Conservation (phyloP, 1,284 basidiomycete genomes). For the Porodaedalea pini region DNA sequence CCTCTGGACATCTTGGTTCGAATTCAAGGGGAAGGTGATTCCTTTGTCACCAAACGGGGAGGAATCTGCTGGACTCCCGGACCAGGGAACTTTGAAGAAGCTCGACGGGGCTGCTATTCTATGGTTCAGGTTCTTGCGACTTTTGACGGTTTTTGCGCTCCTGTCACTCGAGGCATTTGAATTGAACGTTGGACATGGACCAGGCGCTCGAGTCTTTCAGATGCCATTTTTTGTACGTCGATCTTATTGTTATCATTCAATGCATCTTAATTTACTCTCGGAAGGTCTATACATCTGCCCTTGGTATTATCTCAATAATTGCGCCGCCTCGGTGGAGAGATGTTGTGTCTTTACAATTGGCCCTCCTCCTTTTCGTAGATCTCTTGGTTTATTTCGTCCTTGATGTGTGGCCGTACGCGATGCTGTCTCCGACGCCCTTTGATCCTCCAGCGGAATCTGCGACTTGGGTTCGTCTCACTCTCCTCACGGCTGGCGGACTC, state of each 20-base stretch:
- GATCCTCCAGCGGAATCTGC: conserved; percentile 38
- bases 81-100: background rate
- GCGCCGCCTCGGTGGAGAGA: conserved; percentile 20
- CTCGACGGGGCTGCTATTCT: conserved; percentile 10
- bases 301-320: conserved; percentile 21
- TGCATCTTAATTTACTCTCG: background rate
- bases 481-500: conserved; percentile 40
- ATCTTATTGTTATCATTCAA: background rate
- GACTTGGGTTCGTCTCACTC: conserved; percentile 36
- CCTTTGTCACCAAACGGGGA: background rate
- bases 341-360: conserved; percentile 26
- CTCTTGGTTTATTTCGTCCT: conserved; percentile 46
- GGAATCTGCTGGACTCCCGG: background rate
- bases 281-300: conserved; percentile 24
- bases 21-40: background rate
- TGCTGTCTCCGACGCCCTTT: conserved; percentile 37
- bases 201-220: background rate
- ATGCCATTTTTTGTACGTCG: conserved; percentile 14
- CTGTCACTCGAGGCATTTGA: conserved; percentile 13
- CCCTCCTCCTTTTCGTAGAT: conserved; percentile 36
- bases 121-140: conserved; percentile 9
- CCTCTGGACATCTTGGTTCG: background rate
- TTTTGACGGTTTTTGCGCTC: conserved; percentile 3
- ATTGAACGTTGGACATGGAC: conserved; percentile 3
- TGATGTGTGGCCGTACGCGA: conserved; percentile 48